Evolutionary conservation across 1,284 basidiomycete genomes (phyloP), one percentile per base, ranked within the genome.

Genomic region (Tranzscheliella williamsii): DNA sequence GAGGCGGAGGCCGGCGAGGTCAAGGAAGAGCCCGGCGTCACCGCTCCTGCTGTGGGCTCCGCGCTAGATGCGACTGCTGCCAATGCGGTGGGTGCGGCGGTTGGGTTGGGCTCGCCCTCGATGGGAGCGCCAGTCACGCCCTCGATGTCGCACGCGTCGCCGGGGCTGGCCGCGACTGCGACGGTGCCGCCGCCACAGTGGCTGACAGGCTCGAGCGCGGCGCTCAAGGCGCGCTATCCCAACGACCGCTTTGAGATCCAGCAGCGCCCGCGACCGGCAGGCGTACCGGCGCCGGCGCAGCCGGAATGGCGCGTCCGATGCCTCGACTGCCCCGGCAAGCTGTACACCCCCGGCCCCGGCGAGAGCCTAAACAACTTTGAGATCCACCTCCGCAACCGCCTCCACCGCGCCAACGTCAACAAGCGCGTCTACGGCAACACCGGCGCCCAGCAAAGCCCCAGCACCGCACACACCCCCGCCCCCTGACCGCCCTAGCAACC

Each of bases 311-410:
- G 92, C 17, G 84, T 96, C 71, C 92, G 90, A 78, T 98, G 94
- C 79, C 76, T 87, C 52, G 94, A 97, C 78, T 97, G 94, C 79
- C 91, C 91, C 60, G 90, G 90, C 72, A 92, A 92, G 83, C 80
- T 97, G 47, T 98, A 97, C 82, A 92, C 88, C 63, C 87, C 91
- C 23, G 94, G 94, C 22, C 90, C 90, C 4, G 88, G 84, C n/a
- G 87, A 94, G 79, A 87, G 88, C 12, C 80, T 97, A 41, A 83
- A 83, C 48, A 96, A 96, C 79, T 98, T 93, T 72, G 89, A 92
- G 75, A 88, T 96, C 20, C 94, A 98, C 79, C 80, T 96, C 50
- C 85, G 84, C 79, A 90, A 90, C 74, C 82, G 86, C 18, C 80
- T 82, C 64, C 88, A 90, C 73, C 84, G 86, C 4, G 64, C 67